Evolutionary conservation across 345 rosid species (phyloP), one percentile per base, ranked within the genome.

Genomic region (Iberis pinnata): DNA sequence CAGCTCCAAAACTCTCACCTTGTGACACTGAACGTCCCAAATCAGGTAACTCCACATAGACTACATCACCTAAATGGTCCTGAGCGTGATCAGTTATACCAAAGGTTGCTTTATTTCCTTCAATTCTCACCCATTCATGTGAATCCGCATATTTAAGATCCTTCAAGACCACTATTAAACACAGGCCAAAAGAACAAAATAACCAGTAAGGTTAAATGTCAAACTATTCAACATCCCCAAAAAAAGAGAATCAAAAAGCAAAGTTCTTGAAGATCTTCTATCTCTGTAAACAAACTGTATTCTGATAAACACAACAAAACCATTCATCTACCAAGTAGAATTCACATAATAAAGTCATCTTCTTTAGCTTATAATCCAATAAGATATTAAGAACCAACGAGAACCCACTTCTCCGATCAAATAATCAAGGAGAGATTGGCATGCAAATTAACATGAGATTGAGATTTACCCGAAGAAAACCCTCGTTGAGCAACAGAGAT

Each of bases 31-130:
- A 6, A 33, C 65, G 61, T 45, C 97, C 97, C 49, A 80, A 75
- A 13, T 88, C 97, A 6, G 97, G 97, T 43, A 88, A 62, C 65
- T 93, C 99, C 7, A 86, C 94, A 61, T 77, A 93, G 51, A 93
- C 97, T 10, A 93, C 99, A 71, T 93, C 97, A 1, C 99, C 99
- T 43, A 93, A 74, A 68, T 93, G 99, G 58, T 83, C 93, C 61
- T 93, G 97, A 4, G 99, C 97, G 50, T 93, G 99, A 75, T 93
- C 92, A 4, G 97, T 93, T 62, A 93, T 86, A 46, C 99, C 97
- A 56, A 93, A 56, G 0, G 81, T 86, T 8, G 90, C 95, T 58
- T 84, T 64, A 16, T 73, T 79, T 20, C 87, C 94, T 9, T 81
- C 80, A 26, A 83, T 82, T 74, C 79, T 93, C 56, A 76, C 95